phyloP scores from a whole-genome alignment of 2,329 filamentous ascomycete genomes.

The Cordyceps militaris region DNA sequence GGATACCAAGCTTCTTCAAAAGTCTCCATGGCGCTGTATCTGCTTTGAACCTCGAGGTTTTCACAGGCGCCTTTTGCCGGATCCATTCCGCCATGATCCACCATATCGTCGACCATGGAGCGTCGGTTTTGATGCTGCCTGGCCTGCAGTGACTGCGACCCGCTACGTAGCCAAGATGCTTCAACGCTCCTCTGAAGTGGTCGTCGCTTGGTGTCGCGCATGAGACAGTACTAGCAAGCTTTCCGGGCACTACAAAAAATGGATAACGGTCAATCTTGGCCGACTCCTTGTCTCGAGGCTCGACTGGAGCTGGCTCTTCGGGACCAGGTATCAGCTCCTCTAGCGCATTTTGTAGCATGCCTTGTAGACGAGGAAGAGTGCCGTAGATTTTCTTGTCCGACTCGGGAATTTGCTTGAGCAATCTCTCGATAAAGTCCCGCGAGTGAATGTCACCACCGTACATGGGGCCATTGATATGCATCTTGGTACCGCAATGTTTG shows the following conservation, averaged over 20 bases:
- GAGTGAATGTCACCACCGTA: conserved; percentile 88
- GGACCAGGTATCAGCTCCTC: conserved; percentile 55
- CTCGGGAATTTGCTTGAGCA: conserved; percentile 65
- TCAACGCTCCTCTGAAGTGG: conserved; percentile 72
- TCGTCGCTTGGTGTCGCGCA: conserved; percentile 74
- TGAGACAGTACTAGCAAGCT: conserved; percentile 69
- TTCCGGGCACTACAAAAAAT: conserved; percentile 78
- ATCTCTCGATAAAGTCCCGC: conserved; percentile 68
- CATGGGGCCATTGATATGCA: conserved; percentile 89
- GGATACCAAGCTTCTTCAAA: conserved; percentile 38
- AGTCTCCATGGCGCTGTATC: conserved; percentile 67
- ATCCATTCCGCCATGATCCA: conserved; percentile 91
- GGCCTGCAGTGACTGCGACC: conserved; percentile 84
- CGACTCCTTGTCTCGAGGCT: conserved; percentile 42
- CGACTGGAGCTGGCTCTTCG: conserved; percentile 30
- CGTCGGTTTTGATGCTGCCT: conserved; percentile 88
- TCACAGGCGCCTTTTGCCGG: conserved; percentile 71
- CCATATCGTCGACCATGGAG: conserved; percentile 85
- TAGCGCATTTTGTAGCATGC: conserved; percentile 83
- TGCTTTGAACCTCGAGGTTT: conserved; percentile 60
- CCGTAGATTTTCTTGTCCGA: conserved; percentile 65
- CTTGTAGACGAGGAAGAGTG: conserved; percentile 74
- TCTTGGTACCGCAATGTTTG: conserved; percentile 77
- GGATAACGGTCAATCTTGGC: conserved; percentile 65
- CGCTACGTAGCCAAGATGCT: conserved; percentile 71